Conservation (phyloP, 2,329 filamentous ascomycete species). For the Falciphora oryzae region DNA sequence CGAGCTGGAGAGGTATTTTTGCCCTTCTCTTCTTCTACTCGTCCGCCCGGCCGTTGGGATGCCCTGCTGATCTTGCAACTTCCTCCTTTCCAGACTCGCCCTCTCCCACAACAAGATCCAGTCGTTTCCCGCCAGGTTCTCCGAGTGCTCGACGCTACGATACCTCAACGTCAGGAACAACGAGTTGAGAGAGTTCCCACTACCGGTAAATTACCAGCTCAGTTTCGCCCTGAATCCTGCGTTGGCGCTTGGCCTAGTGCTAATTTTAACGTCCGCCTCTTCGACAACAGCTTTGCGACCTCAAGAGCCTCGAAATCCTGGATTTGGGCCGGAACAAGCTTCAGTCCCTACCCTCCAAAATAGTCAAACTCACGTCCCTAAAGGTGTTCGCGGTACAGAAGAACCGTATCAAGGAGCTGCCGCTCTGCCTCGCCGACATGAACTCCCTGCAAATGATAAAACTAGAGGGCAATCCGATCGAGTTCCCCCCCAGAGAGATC, state of each 20-base stretch:
- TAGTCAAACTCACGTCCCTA: slow-evolving; percentile 73
- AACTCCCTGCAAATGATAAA: slow-evolving; percentile 83
- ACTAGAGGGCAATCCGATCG: slow-evolving; percentile 80
- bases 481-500: slow-evolving; percentile 68
- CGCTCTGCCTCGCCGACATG: slow-evolving; percentile 83
- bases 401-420: slow-evolving; percentile 80
- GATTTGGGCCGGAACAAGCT: slow-evolving; percentile 89
- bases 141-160: slow-evolving; percentile 70
- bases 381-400: slow-evolving; percentile 85
- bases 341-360: slow-evolving; percentile 67
- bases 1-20: slow-evolving; percentile 61
- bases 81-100: slow-evolving; percentile 52
- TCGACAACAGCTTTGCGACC: slow-evolving; percentile 66
- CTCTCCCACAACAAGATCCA: slow-evolving; percentile 74
- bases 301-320: slow-evolving; percentile 84
- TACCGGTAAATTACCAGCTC: slow-evolving; percentile 36
- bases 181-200: slow-evolving; percentile 57
- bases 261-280: slow-evolving; percentile 12
- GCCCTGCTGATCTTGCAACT: slow-evolving; percentile 17
- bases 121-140: slow-evolving; percentile 63
- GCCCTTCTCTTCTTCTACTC: not conserved
- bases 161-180: slow-evolving; percentile 80
- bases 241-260: slow-evolving; percentile 8
- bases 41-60: not conserved
- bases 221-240: not conserved